Conservation (phyloP, 108 stramenopile species). For the Thalassiosira profunda region DNA sequence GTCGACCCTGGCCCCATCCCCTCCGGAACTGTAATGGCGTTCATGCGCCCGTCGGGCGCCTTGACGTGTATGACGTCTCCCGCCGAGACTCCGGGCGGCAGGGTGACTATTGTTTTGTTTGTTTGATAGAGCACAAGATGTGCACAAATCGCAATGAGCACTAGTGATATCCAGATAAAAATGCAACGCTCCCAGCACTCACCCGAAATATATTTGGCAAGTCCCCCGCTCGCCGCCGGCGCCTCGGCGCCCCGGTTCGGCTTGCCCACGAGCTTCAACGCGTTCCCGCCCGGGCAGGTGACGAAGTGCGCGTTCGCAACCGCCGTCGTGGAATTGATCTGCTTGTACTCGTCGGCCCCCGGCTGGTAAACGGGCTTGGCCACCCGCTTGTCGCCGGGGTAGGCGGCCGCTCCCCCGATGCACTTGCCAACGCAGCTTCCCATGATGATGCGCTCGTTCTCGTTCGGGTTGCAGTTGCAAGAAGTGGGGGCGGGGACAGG, state of each 20-base stretch:
- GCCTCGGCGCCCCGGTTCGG: slow-evolving; percentile 43
- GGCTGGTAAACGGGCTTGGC: slow-evolving; percentile 67
- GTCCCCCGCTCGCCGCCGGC: neutral
- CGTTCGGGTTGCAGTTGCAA: too few species aligned
- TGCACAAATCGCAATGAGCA: neutral
- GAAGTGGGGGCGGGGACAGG: too few species aligned
- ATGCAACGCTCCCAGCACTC: neutral
- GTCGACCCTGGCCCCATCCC: slow-evolving; percentile 87
- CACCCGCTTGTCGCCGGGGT: slow-evolving; percentile 74
- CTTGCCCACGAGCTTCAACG: slow-evolving; percentile 69
- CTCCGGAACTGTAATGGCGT: slow-evolving; percentile 76
- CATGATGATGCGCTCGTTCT: too few species aligned
- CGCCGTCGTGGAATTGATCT: slow-evolving; percentile 41
- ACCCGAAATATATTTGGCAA: slow-evolving; percentile 61
- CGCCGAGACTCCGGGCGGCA: slow-evolving; percentile 69
- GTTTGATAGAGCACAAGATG: neutral
- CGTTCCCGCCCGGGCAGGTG: slow-evolving; percentile 86
- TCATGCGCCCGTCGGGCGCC: slow-evolving; percentile 83
- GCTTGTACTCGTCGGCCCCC: slow-evolving; percentile 52
- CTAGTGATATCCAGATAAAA: neutral
- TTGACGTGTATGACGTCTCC: slow-evolving; percentile 84
- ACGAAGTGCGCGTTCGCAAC: slow-evolving; percentile 82
- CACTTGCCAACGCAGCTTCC: too few species aligned
- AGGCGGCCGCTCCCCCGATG: slow-evolving; percentile 37
- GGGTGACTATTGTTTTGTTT: slow-evolving; percentile 53